Base-by-base conservation (phyloP, 768 basidiomycete species). In the Pleurotus ostreatus region DNA sequence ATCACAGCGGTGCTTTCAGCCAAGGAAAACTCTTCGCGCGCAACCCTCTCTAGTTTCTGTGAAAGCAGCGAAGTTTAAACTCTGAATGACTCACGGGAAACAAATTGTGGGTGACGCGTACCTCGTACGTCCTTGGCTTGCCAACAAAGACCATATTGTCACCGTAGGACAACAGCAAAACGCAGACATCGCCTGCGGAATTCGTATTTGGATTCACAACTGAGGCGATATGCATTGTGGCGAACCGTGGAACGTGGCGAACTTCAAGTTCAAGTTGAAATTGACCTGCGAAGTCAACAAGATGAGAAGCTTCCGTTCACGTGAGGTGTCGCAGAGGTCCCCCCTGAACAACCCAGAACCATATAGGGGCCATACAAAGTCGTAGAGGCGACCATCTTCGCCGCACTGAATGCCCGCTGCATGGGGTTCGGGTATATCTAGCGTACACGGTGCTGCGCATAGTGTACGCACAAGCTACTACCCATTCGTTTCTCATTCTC, bases 41-140 rank as follows among this genome's bases (percentile, higher is more conserved):
- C 51, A 41, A 53, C n/a, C 51, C 25, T 53, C 18, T 53, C 51
- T 8, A 53, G 39, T 53, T 53, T 53, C 51, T 53, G 23, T 13
- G 0, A 30, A 49, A 12, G 34, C 5, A 25, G 23, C 23, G 5
- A 25, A 6, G 23, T 15, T n/a, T 16, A 41, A 40, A 3, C 20
- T 20, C n/a, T 18, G 11, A 18, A 18, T 13, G 37, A 18, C 30
- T 34, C 30, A 0, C 3, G 8, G 18, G 13, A 15, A 41, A 16
- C 12, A 20, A 16, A 49, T 12, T 20, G 20, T 6, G 41, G 6
- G 37, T 7, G 20, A 23, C 16, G 18, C 51, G 18, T 53, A 53
- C 51, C 51, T 53, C 51, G 39, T 53, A 53, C 5, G 51, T 53
- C 39, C 51, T n/a, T 40, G 51, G 51, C 23, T 53, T 53, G 37